phyloP scores from a whole-genome alignment of 345 rosid genomes.

The Eucalyptus melliodora region DNA sequence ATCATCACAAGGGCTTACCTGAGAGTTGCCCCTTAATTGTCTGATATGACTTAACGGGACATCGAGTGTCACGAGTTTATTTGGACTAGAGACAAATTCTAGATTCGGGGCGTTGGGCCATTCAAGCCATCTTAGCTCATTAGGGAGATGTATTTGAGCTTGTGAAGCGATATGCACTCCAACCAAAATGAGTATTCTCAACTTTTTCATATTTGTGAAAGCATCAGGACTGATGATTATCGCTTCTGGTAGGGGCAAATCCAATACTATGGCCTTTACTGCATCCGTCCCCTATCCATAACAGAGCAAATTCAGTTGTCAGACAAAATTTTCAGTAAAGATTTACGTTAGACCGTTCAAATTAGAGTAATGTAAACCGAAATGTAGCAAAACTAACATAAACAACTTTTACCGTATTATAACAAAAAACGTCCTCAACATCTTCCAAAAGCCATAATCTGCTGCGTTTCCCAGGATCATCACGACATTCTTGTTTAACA shows the following conservation, averaged over 20 bases:
- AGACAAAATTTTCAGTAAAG: neutral
- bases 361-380: neutral
- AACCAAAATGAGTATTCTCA: too few species aligned
- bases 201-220: too few species aligned
- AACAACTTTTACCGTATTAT: neutral
- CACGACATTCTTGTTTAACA: rapidly evolving
- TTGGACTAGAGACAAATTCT: neutral
- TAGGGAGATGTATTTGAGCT: neutral
- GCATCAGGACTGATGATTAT: too few species aligned
- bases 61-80: too few species aligned
- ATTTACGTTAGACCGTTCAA: rapidly evolving
- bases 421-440: neutral
- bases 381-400: neutral
- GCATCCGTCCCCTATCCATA: neutral
- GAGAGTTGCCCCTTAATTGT: too few species aligned
- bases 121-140: neutral
- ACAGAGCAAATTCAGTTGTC: too few species aligned
- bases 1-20: too few species aligned
- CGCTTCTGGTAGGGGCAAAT: rapidly evolving
- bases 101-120: neutral
- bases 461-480: neutral
- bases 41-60: too few species aligned
- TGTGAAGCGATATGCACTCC: neutral
- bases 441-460: neutral
- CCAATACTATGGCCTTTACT: neutral